A percentile compares a stretch with the other conserved stretches of the same genome.
phyloP scores from a whole-genome alignment of 1,284 basidiomycete species.

The Tremellales sp. region DNA sequence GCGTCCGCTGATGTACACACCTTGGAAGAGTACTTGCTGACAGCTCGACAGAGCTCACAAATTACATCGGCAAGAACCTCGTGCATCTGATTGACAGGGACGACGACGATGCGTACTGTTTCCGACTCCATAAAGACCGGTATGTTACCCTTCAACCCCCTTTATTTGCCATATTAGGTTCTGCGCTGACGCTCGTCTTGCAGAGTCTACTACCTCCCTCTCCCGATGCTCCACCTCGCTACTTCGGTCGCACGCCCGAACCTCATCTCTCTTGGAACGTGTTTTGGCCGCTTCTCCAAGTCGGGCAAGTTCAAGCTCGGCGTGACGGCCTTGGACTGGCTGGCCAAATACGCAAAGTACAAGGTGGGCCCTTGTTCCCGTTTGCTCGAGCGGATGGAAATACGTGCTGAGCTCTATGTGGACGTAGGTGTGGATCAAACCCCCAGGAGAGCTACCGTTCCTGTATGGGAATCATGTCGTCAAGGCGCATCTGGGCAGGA shows the following conservation, averaged over 20 bases:
- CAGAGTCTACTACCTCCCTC: slow-evolving; percentile 85
- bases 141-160: slow-evolving; percentile 16
- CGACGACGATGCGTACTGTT: slow-evolving; percentile 62
- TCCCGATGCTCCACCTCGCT: slow-evolving; percentile 85
- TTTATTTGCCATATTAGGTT: not conserved
- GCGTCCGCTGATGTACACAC: slow-evolving; percentile 14
- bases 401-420: not conserved
- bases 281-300: slow-evolving; percentile 97
- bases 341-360: slow-evolving; percentile 97
- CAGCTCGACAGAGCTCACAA: slow-evolving; percentile 44
- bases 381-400: not conserved
- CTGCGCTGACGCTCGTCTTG: not conserved
- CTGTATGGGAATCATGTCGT: slow-evolving; percentile 98
- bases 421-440: slow-evolving; percentile 93
- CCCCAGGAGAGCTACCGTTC: slow-evolving; percentile 99
- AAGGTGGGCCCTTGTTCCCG: slow-evolving; percentile 70
- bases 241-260: slow-evolving; percentile 90
- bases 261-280: slow-evolving; percentile 89
- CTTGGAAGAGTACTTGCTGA: slow-evolving; percentile 2
- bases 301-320: slow-evolving; percentile 97
- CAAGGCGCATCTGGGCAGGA: slow-evolving; percentile 97
- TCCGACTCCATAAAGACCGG: slow-evolving; percentile 82
- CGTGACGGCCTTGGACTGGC: slow-evolving; percentile 85
- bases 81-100: slow-evolving; percentile 51
- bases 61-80: slow-evolving; percentile 52